Conservation (phyloP, 1,284 basidiomycete genomes). For the Boletus smithii region DNA sequence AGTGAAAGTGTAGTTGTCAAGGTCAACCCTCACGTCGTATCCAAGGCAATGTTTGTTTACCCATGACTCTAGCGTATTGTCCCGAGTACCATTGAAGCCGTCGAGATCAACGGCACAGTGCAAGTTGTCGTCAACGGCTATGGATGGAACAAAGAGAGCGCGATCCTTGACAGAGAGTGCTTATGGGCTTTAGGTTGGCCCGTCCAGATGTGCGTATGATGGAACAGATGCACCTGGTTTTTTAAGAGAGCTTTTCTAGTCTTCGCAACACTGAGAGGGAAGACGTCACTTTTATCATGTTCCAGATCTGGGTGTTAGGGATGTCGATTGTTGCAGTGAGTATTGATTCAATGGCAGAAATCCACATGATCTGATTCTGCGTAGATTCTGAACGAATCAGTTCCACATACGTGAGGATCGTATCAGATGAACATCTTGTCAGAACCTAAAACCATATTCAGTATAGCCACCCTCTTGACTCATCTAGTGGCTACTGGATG, state of each 20-base stretch:
- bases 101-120: conserved; percentile 33
- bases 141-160: conserved; percentile 34
- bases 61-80: conserved; percentile 5
- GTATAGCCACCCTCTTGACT: conserved; percentile 64
- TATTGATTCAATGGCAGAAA: neutral
- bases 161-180: conserved; percentile 46
- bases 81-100: neutral
- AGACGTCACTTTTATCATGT: conserved; percentile 71
- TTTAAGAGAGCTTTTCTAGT: conserved; percentile 35
- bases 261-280: conserved; percentile 71
- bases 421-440: neutral
- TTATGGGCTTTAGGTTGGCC: conserved; percentile 65
- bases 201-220: conserved; percentile 45
- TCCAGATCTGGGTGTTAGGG: conserved; percentile 77
- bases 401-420: conserved; percentile 60
- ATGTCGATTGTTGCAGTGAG: conserved; percentile 70
- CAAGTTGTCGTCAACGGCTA: conserved; percentile 46
- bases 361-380: conserved; percentile 2
- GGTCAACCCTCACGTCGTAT: conserved; percentile 1
- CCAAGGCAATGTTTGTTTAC: conserved; percentile 3
- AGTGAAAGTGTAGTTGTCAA: neutral
- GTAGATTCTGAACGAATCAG: conserved; percentile 69
- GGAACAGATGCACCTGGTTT: neutral
- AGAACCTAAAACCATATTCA: conserved; percentile 12
- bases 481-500: conserved; percentile 69